A percentile compares a stretch with the other conserved stretches of the same genome.
Conservation (phyloP, 2,329 filamentous ascomycete genomes). For the Zasmidium cellare region DNA sequence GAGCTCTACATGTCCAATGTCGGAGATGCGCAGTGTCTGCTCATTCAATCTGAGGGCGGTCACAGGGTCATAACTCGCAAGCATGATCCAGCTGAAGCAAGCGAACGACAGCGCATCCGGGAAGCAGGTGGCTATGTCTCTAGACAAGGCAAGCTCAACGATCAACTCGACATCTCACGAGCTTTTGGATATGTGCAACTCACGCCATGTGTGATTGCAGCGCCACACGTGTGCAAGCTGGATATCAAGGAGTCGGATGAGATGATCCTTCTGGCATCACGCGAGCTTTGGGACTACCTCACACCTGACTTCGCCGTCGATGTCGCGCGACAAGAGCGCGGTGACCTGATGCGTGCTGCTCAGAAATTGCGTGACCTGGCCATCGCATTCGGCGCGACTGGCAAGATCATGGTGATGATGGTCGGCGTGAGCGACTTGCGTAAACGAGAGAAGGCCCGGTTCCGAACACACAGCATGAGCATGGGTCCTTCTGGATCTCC, state of each 20-base stretch:
- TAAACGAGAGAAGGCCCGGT: conserved; percentile 73
- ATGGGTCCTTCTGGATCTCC: conserved; percentile 74
- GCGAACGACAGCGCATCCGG: conserved; percentile 83
- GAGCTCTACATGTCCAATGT: conserved; percentile 95
- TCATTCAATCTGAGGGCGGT: conserved; percentile 85
- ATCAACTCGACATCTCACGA: conserved; percentile 84
- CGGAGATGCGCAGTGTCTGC: conserved; percentile 91
- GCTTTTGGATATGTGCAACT: conserved; percentile 94
- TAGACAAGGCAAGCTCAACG: conserved; percentile 89
- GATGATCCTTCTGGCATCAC: conserved; percentile 86
- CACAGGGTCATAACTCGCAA: conserved; percentile 83
- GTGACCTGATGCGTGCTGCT: conserved; percentile 89
- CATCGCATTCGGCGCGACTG: conserved; percentile 89
- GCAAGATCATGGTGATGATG: conserved; percentile 99
- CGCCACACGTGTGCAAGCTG: conserved; percentile 77
- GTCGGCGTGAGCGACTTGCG: conserved; percentile 90
- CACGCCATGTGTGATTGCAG: conserved; percentile 90
- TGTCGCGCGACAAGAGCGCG: conserved; percentile 80
- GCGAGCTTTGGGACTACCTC: conserved; percentile 93
- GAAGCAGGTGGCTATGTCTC: conserved; percentile 96
- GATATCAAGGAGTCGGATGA: conserved; percentile 86
- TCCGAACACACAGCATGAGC: conserved; percentile 80
- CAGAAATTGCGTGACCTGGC: conserved; percentile 93
- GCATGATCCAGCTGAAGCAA: conserved; percentile 86
- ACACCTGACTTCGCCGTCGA: conserved; percentile 89